Evolutionary conservation across 1,139 yeast species (phyloP).

Genomic region (Yamadazyma blattariae): DNA sequence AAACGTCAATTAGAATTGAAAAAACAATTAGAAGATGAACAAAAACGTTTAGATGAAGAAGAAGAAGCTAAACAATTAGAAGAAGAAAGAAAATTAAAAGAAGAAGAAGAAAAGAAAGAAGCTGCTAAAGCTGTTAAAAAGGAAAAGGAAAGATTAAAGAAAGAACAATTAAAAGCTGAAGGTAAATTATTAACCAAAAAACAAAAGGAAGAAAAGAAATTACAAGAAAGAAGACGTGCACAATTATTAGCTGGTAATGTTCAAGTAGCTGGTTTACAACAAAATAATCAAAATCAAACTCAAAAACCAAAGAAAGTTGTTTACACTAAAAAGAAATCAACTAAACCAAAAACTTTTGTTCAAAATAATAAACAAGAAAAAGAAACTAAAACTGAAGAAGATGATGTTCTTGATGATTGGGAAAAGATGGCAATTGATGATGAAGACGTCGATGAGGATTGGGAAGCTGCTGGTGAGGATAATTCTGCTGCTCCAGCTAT

Average conservation of each 20-base stretch:
- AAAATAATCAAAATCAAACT: slow-evolving; percentile 23
- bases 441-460: slow-evolving; percentile 50
- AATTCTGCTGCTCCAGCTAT: slow-evolving; percentile 22
- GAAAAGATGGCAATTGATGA: slow-evolving; percentile 55
- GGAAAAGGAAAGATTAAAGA: slow-evolving; percentile 79
- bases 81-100: slow-evolving; percentile 57
- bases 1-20: slow-evolving; percentile 83
- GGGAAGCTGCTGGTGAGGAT: slow-evolving; percentile 41
- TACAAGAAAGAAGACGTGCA: slow-evolving; percentile 86
- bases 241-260: slow-evolving; percentile 76
- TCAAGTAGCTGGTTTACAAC: slow-evolving; percentile 70
- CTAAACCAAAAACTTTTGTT: slow-evolving; percentile 35
- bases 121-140: slow-evolving; percentile 72
- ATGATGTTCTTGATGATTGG: slow-evolving; percentile 61
- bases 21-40: slow-evolving; percentile 79
- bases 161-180: slow-evolving; percentile 83
- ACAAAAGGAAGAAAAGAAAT: slow-evolving; percentile 89
- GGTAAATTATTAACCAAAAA: slow-evolving; percentile 89
- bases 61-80: slow-evolving; percentile 64
- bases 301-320: slow-evolving; percentile 69
- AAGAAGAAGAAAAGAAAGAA: slow-evolving; percentile 66
- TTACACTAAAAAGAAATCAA: slow-evolving; percentile 69
- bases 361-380: slow-evolving; percentile 18
- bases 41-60: slow-evolving; percentile 60
- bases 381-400: slow-evolving; percentile 42